Percentiles rank a stretch among this genome's conserved stretches.
These are phyloP conservation scores for Collybia mongolica DNA, from an alignment of 768 basidiomycete genomes.

Conservation along the genomic window DNA sequence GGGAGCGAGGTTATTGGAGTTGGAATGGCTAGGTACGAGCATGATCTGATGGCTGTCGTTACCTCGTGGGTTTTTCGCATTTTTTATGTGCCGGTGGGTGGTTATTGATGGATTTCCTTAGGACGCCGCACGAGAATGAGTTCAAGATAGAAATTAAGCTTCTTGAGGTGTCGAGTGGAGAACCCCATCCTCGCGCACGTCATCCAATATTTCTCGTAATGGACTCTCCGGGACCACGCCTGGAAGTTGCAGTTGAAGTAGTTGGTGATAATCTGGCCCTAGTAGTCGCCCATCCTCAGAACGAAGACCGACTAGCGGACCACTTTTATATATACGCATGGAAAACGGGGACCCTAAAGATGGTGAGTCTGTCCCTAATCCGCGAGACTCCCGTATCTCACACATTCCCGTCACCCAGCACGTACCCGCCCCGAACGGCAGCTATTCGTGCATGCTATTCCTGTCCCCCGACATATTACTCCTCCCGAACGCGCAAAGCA, in stretches of 20 bases:
- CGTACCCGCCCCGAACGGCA: neutral
- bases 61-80: slow-evolving; percentile 10
- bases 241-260: slow-evolving; percentile 15
- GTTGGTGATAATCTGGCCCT: slow-evolving; percentile 16
- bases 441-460: slow-evolving; percentile 31
- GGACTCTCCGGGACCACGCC: slow-evolving; percentile 8
- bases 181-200: slow-evolving; percentile 28
- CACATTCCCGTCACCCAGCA: neutral
- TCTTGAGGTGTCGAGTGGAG: slow-evolving; percentile 27
- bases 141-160: slow-evolving; percentile 12
- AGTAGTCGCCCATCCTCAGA: slow-evolving; percentile 1
- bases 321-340: slow-evolving; percentile 16
- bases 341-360: slow-evolving; percentile 12
- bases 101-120: neutral
- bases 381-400: no score
- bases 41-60: slow-evolving; percentile 15
- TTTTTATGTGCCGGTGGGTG: neutral
- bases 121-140: neutral
- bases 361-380: slow-evolving; percentile 4
- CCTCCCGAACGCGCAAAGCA: slow-evolving; percentile 28
- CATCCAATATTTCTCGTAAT: slow-evolving; percentile 22
- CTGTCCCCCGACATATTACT: slow-evolving; percentile 30
- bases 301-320: neutral
- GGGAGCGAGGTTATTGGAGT: slow-evolving; percentile 11
- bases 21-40: slow-evolving; percentile 13